Base-by-base conservation (phyloP, 257 asterid species). In the Paraleonurus japonicus region DNA sequence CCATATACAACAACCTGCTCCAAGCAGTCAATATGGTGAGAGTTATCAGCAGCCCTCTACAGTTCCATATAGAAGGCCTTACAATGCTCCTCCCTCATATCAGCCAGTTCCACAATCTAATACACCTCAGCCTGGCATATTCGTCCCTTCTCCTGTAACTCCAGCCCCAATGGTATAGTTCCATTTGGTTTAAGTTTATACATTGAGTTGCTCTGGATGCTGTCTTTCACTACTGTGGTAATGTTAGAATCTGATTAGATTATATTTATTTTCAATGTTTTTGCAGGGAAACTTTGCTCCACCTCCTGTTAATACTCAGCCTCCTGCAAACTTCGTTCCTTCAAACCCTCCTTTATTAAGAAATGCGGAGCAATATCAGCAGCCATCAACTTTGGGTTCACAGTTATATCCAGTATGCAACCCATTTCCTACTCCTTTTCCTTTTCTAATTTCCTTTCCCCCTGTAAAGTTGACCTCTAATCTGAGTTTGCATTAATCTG, bases 341-440 rank as follows among this genome's bases (percentile, higher is more conserved):
- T n/a, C 95, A 45, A 89, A 83, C 68, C 88, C 91, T 61, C 96
- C 88, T 70, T 43, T 75, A 60, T 80, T 91, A 72, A 85, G 78
- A 84, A 89, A 94, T 23, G 85, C 79, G 22, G 97, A 84, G 75
- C 90, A 86, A 78, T 91, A 91, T 87, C 97, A 94, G 81, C 99
- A 89, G 81, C 93, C 95, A 22, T 11, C 84, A 28, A 81, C 97
- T 60, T 74, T 91, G 92, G 90, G 85, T 65, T 85, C 97, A 70
- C 97, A 94, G 79, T 80, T 90, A 64, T 94, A 94, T 82, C 88
- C 95, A 22, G 98, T 94, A 90, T 65, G 96, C 75, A 41, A 19
- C 69, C 71, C 57, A 64, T 61, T 51, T 70, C 19, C 63, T 51
- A 16, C 64, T 28, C 65, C 0, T n/a, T 32, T 74, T 64, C 9